Evolutionary conservation across 306 rosid genomes (phyloP), one percentile per base, ranked within the genome.

Genomic region (Glycine soja): DNA sequence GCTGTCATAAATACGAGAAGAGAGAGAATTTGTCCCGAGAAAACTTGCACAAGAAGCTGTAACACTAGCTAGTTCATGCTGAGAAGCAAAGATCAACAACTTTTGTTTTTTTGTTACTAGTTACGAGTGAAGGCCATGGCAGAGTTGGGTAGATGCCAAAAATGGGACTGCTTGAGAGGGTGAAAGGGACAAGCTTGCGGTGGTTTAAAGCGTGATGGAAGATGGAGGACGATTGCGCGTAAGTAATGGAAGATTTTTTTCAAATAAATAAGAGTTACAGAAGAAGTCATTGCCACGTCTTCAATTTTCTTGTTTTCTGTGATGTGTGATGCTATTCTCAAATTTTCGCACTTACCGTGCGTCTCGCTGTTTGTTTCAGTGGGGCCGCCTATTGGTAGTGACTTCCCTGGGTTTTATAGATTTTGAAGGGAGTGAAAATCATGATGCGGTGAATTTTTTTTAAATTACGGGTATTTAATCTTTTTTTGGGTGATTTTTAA

Each of bases 211-310:
- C 34, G 2, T 10, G 69, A 45, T 65, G 24, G 61, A 64, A 65
- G 70, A 81, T 43, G 80, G 75, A 74, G 70, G 69, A 65, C 32
- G 61, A 51, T 80, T 19, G 43, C 58, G 36, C 72, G 62, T 32
- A 15, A 78, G 54, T 18, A 43, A 67, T 67, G 19, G 30, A 24
- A 24, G 30, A 24, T 24, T 24, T 24, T 24, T 24, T 24, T 24
- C 30, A 24, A 24, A 24, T 24, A 24, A 24, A 36, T 36, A 64
- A 36, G 2, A 63, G 47, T 19, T 9, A 7, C 11, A 43, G 6
- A 15, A 16, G 42, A 61, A 52, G 36, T n/a, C 51, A 24, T 52
- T 42, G 80, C 85, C 76, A 32, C 32, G 62, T 81, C 54, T 56
- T 56, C 42, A 6, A 16, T 61, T 19, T 13, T 53, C 24, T 51